Evolutionary conservation across 2,329 filamentous ascomycete species (phyloP).

Genomic region (Colletotrichum sansevieriae): DNA sequence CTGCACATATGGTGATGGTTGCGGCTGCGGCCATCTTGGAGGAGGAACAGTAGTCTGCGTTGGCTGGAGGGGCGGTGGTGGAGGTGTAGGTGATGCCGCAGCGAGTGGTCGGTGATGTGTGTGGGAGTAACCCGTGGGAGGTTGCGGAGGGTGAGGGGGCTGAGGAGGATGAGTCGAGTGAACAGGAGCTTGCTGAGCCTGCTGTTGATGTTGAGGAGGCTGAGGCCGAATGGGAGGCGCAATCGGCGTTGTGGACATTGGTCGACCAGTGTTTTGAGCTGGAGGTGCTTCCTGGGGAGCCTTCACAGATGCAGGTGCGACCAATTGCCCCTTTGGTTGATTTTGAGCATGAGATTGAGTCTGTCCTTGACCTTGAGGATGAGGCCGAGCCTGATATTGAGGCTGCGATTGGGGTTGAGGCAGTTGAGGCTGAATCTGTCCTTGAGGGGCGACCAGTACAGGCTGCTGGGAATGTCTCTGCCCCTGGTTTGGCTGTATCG

Average conservation of each 20-base stretch:
- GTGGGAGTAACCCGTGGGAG: conserved; percentile 29
- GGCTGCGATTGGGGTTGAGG: conserved; percentile 19
- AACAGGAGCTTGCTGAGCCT: conserved; percentile 4
- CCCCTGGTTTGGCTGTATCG: conserved; percentile 38
- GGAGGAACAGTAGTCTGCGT: conserved; percentile 44
- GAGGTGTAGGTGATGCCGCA: conserved; percentile 39
- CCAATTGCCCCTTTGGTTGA: conserved; percentile 52
- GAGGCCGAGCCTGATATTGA: conserved; percentile 42
- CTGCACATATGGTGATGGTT: conserved; percentile 46
- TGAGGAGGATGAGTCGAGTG: conserved; percentile 46
- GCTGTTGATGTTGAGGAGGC: conserved; percentile 46
- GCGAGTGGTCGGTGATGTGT: conserved; percentile 35
- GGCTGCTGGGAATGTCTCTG: conserved; percentile 40
- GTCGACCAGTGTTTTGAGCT: conserved; percentile 45
- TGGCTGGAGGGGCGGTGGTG: conserved; percentile 22
- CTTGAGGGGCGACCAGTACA: conserved; percentile 36
- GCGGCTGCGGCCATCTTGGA: conserved; percentile 52
- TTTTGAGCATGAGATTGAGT: conserved; percentile 45
- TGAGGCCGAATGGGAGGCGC: conserved; percentile 50
- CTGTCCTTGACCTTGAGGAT: conserved; percentile 43
- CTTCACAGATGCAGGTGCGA: conserved; percentile 50
- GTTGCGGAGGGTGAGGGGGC: conserved; percentile 50
- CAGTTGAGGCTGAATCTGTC: conserved; percentile 22
- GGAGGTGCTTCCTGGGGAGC: conserved; percentile 29
- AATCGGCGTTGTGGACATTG: conserved; percentile 51